A percentile compares a stretch with the other conserved stretches of the same genome.
phyloP scores from a whole-genome alignment of 192 early-diverging fungal species.

The Piromyces finnis region DNA sequence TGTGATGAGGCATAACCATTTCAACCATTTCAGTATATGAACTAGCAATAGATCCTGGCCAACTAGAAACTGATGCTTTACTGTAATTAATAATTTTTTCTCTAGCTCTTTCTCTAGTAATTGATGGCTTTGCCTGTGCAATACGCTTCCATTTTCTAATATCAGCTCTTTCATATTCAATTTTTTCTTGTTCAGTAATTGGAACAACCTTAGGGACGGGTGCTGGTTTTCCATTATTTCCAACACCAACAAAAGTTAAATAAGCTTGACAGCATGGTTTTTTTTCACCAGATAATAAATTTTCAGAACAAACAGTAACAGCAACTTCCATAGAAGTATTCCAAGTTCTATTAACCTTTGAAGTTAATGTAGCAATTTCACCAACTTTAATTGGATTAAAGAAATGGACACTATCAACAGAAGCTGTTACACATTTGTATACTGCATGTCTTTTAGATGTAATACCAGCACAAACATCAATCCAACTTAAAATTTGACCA shows the following conservation, averaged over 20 bases:
- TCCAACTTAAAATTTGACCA: constrained; percentile 40
- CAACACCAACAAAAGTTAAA: constrained; percentile 39
- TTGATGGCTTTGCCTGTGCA: background rate
- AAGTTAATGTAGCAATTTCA: constrained; percentile 40
- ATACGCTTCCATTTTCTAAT: constrained; percentile 20
- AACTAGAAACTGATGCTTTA: background rate
- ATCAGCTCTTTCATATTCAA: constrained; percentile 38
- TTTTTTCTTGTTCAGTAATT: constrained; percentile 20
- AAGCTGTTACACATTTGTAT: constrained; percentile 36
- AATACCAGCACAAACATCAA: constrained; percentile 44
- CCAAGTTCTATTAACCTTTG: constrained; percentile 49
- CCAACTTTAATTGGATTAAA: constrained; percentile 36
- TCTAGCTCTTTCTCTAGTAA: constrained; percentile 10
- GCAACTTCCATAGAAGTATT: constrained; percentile 53
- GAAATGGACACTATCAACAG: constrained; percentile 53
- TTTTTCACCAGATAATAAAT: constrained; percentile 26
- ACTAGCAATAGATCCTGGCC: constrained; percentile 2
- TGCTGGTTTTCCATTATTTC: constrained; percentile 7
- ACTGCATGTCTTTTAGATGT: constrained; percentile 41
- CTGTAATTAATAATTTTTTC: constrained; percentile 13
- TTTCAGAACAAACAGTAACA: constrained; percentile 50
- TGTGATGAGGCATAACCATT: constrained; percentile 54
- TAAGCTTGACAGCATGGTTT: constrained; percentile 46
- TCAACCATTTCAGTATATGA: constrained; percentile 32
- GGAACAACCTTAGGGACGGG: constrained; percentile 32